Percentiles rank a stretch among this genome's conserved stretches.
Conservation (phyloP, 1,139 yeast genomes). For the Taiozyma sp. region DNA sequence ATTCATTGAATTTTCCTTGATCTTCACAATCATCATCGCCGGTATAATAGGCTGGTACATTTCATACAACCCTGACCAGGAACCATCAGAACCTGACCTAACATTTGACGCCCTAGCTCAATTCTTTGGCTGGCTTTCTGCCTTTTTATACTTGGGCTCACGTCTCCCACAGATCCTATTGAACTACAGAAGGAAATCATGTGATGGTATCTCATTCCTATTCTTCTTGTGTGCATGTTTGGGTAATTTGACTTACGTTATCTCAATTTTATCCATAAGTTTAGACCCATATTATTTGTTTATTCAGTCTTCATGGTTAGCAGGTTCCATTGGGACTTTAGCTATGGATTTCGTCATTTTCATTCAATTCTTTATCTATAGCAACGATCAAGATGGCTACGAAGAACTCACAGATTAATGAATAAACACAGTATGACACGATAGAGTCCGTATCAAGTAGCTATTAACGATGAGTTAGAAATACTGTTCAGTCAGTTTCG, state of each 20-base stretch:
- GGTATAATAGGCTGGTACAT: slow-evolving; percentile 88
- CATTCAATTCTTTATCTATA: slow-evolving; percentile 79
- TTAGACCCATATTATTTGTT: slow-evolving; percentile 61
- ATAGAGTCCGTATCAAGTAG: neutral
- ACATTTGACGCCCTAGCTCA: slow-evolving; percentile 77
- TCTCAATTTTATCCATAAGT: slow-evolving; percentile 75
- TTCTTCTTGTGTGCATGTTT: slow-evolving; percentile 90
- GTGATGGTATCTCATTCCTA: slow-evolving; percentile 89
- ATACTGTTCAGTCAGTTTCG: too few relatives aligned
- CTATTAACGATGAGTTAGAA: neutral
- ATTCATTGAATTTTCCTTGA: slow-evolving; percentile 53
- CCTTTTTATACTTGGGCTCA: slow-evolving; percentile 78
- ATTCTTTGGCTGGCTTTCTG: slow-evolving; percentile 88
- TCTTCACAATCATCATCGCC: slow-evolving; percentile 60
- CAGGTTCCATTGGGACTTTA: slow-evolving; percentile 88
- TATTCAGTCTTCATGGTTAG: slow-evolving; percentile 87
- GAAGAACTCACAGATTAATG: slow-evolving; percentile 2
- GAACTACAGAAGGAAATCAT: slow-evolving; percentile 77
- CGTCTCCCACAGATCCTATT: slow-evolving; percentile 84
- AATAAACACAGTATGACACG: neutral
- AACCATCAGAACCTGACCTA: slow-evolving; percentile 31
- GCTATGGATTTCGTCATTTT: slow-evolving; percentile 80
- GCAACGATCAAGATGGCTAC: slow-evolving; percentile 20
- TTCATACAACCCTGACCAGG: slow-evolving; percentile 37
- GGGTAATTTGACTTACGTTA: slow-evolving; percentile 85